These are phyloP conservation scores for Endocarpon pusillum DNA, from an alignment of 495 filamentous ascomycete genomes.

Conservation along the genomic window DNA sequence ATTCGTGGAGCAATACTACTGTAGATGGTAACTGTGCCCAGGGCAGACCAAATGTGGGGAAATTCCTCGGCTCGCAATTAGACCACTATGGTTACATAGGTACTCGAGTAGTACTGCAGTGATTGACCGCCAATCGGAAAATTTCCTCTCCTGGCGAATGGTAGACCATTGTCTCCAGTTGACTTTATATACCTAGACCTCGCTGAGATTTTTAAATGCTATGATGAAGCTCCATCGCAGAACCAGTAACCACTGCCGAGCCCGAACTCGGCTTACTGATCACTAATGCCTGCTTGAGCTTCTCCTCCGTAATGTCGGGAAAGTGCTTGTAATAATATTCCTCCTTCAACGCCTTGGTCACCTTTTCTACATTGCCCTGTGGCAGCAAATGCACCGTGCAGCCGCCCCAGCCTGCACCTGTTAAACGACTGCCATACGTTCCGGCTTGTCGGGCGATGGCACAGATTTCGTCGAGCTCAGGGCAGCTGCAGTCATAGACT, in stretches of 20 bases:
- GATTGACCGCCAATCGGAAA: too few relatives aligned
- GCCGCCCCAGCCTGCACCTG: slow-evolving; percentile 93
- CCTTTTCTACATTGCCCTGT: slow-evolving; percentile 63
- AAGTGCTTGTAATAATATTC: slow-evolving; percentile 68
- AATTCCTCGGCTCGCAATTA: too few relatives aligned
- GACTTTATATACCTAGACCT: too few relatives aligned
- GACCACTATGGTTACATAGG: too few relatives aligned
- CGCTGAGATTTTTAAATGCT: too few relatives aligned
- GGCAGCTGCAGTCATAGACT: slow-evolving; percentile 75
- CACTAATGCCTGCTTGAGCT: slow-evolving; percentile 64
- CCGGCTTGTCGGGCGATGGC: slow-evolving; percentile 59
- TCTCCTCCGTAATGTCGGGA: slow-evolving; percentile 51
- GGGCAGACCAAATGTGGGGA: too few relatives aligned
- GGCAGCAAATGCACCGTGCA: slow-evolving; percentile 89
- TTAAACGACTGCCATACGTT: slow-evolving; percentile 70
- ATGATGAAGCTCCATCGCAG: too few relatives aligned
- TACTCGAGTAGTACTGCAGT: too few relatives aligned
- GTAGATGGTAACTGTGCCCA: too few relatives aligned
- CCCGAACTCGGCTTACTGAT: slow-evolving; percentile 75
- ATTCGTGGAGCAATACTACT: too few relatives aligned
- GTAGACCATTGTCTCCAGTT: too few relatives aligned
- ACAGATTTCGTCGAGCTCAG: slow-evolving; percentile 79
- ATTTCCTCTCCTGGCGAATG: too few relatives aligned
- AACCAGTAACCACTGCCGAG: slow-evolving; percentile 37
- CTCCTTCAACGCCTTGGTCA: slow-evolving; percentile 57